These are phyloP conservation scores for Mucor indicus DNA, from an alignment of 371 early-diverging fungal species.

Conservation along the genomic window DNA sequence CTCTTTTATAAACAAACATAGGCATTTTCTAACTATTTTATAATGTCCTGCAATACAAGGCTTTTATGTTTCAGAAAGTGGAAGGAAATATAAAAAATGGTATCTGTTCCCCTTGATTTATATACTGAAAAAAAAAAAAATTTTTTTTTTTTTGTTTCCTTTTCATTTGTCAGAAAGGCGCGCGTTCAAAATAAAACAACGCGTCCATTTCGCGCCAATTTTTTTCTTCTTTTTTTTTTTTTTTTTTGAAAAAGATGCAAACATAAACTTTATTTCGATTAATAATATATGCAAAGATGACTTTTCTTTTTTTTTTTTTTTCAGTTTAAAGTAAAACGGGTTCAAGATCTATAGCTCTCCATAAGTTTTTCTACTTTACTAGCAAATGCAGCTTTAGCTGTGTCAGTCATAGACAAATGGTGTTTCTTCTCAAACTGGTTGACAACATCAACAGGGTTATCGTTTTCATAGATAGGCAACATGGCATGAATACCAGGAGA, in stretches of 20 bases:
- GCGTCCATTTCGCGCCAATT: no score
- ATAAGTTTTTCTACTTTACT: no score
- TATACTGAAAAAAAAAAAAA: not conserved
- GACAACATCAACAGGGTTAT: conserved; percentile 25
- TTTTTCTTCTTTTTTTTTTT: no score
- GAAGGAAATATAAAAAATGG: not conserved
- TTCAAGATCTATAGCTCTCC: no score
- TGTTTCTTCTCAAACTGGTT: conserved; percentile 27
- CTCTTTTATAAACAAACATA: conserved; percentile 80
- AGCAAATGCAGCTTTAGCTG: conserved; percentile 26
- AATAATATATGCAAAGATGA: no score
- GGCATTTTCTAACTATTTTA: conserved; percentile 13
- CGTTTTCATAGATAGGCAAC: conserved; percentile 25
- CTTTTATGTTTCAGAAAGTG: not conserved
- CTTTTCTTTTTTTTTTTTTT: no score
- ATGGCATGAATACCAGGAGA: conserved; percentile 30
- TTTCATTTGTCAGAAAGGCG: not conserved
- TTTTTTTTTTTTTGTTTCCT: not conserved
- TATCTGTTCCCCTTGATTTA: no score
- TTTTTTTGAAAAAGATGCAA: no score
- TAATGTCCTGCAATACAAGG: no score
- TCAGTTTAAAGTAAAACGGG: no score
- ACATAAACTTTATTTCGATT: no score
- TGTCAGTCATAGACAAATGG: conserved; percentile 17
- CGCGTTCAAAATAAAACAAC: no score